Percentiles rank a stretch among this genome's conserved stretches.
These are phyloP conservation scores for Verticillium isaacii DNA, from an alignment of 2,329 filamentous ascomycete genomes.

Conservation along the genomic window DNA sequence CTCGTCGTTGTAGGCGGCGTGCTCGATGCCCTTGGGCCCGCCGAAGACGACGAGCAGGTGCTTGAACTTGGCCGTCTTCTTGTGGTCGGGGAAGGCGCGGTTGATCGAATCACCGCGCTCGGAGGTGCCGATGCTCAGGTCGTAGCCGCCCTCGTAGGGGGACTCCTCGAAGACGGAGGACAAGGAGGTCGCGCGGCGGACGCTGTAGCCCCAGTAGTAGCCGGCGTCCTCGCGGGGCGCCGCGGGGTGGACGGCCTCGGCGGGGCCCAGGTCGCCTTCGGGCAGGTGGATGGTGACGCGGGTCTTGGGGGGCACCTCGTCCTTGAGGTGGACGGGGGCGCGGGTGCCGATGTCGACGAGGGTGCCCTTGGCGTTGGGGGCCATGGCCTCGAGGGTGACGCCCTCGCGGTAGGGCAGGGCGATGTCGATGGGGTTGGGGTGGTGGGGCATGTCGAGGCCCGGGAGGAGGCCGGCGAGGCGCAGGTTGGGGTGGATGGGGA, in stretches of 20 bases:
- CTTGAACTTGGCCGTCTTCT: slow-evolving; percentile 47
- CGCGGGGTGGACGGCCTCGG: slow-evolving; percentile 61
- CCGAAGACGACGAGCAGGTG: slow-evolving; percentile 78
- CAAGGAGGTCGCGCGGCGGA: slow-evolving; percentile 62
- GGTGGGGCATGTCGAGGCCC: slow-evolving; percentile 80
- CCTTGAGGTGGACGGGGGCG: slow-evolving; percentile 49
- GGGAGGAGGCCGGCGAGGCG: slow-evolving; percentile 68
- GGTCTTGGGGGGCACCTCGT: slow-evolving; percentile 63
- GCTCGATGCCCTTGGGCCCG: slow-evolving; percentile 74
- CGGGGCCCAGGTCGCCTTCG: slow-evolving; percentile 38
- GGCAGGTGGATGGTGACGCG: slow-evolving; percentile 69
- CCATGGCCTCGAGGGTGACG: slow-evolving; percentile 48
- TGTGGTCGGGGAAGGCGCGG: slow-evolving; percentile 35
- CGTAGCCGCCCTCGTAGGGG: slow-evolving; percentile 72
- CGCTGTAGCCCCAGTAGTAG: slow-evolving; percentile 82
- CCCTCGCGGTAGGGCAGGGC: slow-evolving; percentile 79
- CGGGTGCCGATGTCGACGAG: slow-evolving; percentile 55
- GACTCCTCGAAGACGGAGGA: slow-evolving; percentile 74
- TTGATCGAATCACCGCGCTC: slow-evolving; percentile 60
- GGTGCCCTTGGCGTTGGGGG: slow-evolving; percentile 38
- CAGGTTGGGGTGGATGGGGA: slow-evolving; percentile 75
- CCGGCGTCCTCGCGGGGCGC: slow-evolving; percentile 69
- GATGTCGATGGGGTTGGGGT: slow-evolving; percentile 65
- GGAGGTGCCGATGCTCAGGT: slow-evolving; percentile 77
- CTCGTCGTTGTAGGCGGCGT: slow-evolving; percentile 59